A percentile compares a stretch with the other conserved stretches of the same genome.
Evolutionary conservation across 1,139 yeast genomes (phyloP).

Genomic region (Debaryomyces psychrophilus): DNA sequence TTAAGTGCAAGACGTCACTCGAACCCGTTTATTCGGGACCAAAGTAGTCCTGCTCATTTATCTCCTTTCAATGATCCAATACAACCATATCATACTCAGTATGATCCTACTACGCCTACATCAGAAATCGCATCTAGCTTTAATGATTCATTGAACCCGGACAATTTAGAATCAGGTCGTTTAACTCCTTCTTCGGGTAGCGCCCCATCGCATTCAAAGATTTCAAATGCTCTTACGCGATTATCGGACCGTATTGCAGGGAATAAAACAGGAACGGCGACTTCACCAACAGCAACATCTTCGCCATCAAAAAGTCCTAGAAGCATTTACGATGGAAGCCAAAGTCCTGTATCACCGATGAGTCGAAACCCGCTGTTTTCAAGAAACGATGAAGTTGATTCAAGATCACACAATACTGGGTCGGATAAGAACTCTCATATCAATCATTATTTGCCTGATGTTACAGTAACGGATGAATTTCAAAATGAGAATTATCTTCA

Average conservation of each 20-base stretch:
- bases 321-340: background rate
- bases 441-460: background rate
- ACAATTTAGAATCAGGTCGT: conserved; percentile 18
- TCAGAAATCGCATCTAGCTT: background rate
- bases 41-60: background rate
- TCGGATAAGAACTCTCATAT: background rate
- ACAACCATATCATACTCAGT: background rate
- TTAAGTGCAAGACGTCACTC: conserved; percentile 4
- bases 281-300: conserved; percentile 15
- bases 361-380: background rate
- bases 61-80: conserved; percentile 11
- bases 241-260: conserved; percentile 51
- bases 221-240: conserved; percentile 35
- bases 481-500: conserved; percentile 2
- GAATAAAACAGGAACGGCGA: conserved; percentile 21
- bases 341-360: background rate
- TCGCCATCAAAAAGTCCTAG: conserved; percentile 3
- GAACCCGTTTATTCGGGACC: background rate
- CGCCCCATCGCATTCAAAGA: conserved; percentile 24
- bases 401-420: background rate
- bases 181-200: conserved; percentile 12
- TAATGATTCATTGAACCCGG: conserved; percentile 2
- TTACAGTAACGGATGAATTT: conserved; percentile 5
- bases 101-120: background rate
- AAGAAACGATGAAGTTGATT: background rate